phyloP scores from a whole-genome alignment of 2,329 filamentous ascomycete species.

The Fusarium heterosporum region DNA sequence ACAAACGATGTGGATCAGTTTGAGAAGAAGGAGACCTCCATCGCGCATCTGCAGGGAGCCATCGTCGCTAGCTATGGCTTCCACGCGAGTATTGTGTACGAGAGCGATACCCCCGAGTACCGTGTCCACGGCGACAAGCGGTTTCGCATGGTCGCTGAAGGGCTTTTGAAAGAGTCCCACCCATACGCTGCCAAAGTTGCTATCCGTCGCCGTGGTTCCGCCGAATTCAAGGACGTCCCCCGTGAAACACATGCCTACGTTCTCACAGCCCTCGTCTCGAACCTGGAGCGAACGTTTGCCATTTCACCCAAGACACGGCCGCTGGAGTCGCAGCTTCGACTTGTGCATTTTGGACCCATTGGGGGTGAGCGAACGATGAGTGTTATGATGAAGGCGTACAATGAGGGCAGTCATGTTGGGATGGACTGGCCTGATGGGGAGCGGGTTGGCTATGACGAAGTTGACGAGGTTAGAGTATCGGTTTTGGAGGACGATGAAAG shows the following conservation, averaged over 20 bases:
- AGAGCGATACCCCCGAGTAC: constrained; percentile 87
- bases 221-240: constrained; percentile 45
- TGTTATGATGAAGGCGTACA: constrained; percentile 77
- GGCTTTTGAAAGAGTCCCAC: constrained; percentile 71
- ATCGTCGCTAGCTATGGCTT: constrained; percentile 93
- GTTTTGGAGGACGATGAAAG: constrained; percentile 74
- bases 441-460: constrained; percentile 76
- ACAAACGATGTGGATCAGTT: constrained; percentile 23
- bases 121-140: constrained; percentile 80
- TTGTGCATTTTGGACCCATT: constrained; percentile 80
- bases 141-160: constrained; percentile 86
- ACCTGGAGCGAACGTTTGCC: constrained; percentile 82
- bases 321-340: constrained; percentile 75
- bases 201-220: constrained; percentile 41
- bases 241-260: constrained; percentile 77
- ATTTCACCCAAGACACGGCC: constrained; percentile 81
- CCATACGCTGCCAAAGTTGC: constrained; percentile 61
- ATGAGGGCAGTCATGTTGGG: constrained; percentile 66
- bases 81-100: constrained; percentile 88
- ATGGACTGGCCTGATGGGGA: constrained; percentile 66
- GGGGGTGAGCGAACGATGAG: constrained; percentile 76
- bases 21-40: constrained; percentile 49
- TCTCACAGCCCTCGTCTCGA: constrained; percentile 79
- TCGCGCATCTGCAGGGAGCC: constrained; percentile 71
- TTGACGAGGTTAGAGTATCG: constrained; percentile 74